Evolutionary conservation across 2,329 filamentous ascomycete species (phyloP), one percentile per base, ranked within the genome.

Genomic region (Volutella citrinella): DNA sequence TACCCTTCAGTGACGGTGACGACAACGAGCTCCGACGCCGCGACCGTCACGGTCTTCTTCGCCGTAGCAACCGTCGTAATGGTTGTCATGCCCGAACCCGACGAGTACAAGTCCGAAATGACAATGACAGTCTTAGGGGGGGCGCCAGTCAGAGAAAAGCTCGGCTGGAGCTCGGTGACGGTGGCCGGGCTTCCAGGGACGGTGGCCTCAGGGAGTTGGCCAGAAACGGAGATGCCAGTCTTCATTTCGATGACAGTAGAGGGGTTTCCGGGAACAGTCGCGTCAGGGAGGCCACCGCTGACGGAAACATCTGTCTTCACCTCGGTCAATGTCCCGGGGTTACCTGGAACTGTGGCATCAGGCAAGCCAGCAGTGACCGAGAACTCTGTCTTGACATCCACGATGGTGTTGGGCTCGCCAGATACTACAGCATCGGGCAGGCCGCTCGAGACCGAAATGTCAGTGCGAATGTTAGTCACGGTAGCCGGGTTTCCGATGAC

Each of bases 331-430:
- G 61, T 64, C 2, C 43, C 49, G 3, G 59, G 53, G 21, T 49
- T 48, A 5, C 54, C 57, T 8, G 59, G 48, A 19, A 64, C 44
- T 15, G 54, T 59, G 23, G 49, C 59, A 36, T 61, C 59, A 6
- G 59, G 54, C 9, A 55, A 48, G 3, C 54, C 53, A 12, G 44
- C 44, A 7, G 59, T 61, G 25, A 51, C 23, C 16, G 46, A 57
- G 29, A 49, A 31, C 32, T 52, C 49, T 9, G 52, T 57, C 18
- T 53, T 35, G n/a, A 55, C 27, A 21, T 57, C 44, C 12, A 59
- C 63, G 23, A 57, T 38, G 6, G 61, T 64, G 10, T 48, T 46
- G 4, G 59, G 53, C 19, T 51, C 45, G 5, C 51, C 59, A 11
- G 59, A 54, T 21, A 60, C 46, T 16, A 57, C 60, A 30, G 46